phyloP scores from a whole-genome alignment of 306 rosid species.

The Trifolium pratense region DNA sequence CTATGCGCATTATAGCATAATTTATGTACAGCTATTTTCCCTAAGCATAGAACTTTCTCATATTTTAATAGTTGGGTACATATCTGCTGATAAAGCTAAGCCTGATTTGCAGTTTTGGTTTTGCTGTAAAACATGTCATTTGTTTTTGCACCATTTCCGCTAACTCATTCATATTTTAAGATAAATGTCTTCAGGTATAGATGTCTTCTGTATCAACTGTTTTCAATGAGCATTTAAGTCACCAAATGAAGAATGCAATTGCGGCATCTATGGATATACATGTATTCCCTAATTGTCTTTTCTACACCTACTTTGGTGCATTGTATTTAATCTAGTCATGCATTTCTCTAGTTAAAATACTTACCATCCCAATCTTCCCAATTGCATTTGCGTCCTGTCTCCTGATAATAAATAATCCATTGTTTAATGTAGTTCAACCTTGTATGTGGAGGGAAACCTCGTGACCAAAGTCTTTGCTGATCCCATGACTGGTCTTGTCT shows the following conservation, averaged over 20 bases:
- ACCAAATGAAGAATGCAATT: conserved; percentile 3
- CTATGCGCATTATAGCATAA: not conserved
- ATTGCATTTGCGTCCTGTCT: not conserved
- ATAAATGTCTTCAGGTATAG: conserved; percentile 4
- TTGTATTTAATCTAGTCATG: not conserved
- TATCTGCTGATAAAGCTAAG: not conserved
- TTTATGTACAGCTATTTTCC: not conserved
- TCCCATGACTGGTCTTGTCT: conserved; percentile 70
- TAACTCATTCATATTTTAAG: not conserved
- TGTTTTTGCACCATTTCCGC: conserved; percentile 30
- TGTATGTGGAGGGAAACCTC: conserved; percentile 84
- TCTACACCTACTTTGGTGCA: not conserved
- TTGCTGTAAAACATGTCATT: conserved; percentile 5
- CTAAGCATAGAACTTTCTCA: not conserved
- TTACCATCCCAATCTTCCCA: not conserved
- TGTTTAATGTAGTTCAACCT: conserved; percentile 57
- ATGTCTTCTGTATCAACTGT: conserved; percentile 17
- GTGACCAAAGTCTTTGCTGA: conserved; percentile 75
- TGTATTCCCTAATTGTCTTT: not conserved
- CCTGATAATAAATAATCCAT: not conserved
- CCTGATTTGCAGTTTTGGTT: not conserved
- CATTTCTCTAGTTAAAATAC: conserved; percentile 6
- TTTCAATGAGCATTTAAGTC: conserved; percentile 5
- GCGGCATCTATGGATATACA: not conserved
- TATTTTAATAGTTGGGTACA: not conserved